A percentile compares a stretch with the other conserved stretches of the same genome.
Conservation (phyloP, 2,329 filamentous ascomycete species). For the Hypoxylon sp. region DNA sequence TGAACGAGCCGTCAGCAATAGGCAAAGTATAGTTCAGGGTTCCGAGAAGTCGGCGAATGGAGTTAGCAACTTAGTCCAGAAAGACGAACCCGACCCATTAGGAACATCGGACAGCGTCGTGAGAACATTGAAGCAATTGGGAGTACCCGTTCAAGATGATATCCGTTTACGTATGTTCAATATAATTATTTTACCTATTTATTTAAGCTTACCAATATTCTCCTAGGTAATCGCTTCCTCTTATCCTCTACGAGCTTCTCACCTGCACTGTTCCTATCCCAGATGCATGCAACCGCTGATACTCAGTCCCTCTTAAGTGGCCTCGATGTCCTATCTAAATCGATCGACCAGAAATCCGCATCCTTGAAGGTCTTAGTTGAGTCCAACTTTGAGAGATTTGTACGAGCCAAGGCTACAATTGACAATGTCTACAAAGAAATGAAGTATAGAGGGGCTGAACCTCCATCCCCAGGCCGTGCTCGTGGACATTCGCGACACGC, state of each 20-base stretch:
- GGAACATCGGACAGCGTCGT: constrained; percentile 92
- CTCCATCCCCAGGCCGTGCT: constrained; percentile 59
- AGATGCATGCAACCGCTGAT: constrained; percentile 89
- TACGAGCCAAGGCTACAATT: constrained; percentile 96
- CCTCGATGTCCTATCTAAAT: constrained; percentile 86
- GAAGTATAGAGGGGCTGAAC: constrained; percentile 78
- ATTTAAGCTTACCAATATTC: constrained; percentile 30
- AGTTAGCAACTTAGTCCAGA: constrained; percentile 83
- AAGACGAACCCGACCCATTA: constrained; percentile 92
- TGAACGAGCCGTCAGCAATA: constrained; percentile 79
- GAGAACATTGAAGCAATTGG: constrained; percentile 80
- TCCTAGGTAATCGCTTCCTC: constrained; percentile 87
- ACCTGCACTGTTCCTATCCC: constrained; percentile 89
- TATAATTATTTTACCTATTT: constrained; percentile 35
- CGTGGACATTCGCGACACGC: constrained; percentile 74
- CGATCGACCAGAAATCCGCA: constrained; percentile 97
- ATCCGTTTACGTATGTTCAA: constrained; percentile 75
- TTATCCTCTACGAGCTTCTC: constrained; percentile 97
- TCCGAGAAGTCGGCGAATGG: constrained; percentile 76
- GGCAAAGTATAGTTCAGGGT: constrained; percentile 76
- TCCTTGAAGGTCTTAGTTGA: constrained; percentile 97
- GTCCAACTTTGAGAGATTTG: constrained; percentile 98
- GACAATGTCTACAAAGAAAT: constrained; percentile 99
- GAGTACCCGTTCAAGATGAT: constrained; percentile 88
- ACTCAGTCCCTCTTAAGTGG: constrained; percentile 85